A percentile compares a stretch with the other conserved stretches of the same genome.
These are phyloP conservation scores for Madurella mycetomatis DNA, from an alignment of 2,329 filamentous ascomycete genomes.

Conservation along the genomic window DNA sequence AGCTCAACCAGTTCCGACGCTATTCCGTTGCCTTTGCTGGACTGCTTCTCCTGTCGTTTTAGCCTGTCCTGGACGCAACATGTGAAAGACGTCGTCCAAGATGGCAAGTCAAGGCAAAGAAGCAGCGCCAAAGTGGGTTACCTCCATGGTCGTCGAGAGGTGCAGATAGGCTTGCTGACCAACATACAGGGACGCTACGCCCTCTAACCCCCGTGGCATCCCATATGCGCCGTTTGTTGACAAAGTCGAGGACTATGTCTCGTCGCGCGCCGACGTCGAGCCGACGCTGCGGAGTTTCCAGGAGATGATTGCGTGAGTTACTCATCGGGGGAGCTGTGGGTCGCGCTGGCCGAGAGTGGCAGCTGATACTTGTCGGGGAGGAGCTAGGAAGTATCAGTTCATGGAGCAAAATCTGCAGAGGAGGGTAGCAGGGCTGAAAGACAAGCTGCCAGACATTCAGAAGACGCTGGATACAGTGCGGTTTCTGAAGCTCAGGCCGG, in stretches of 20 bases:
- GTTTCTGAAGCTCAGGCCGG: slow-evolving; percentile 75
- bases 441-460: slow-evolving; percentile 95
- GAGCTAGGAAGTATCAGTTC: slow-evolving; percentile 89
- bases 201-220: slow-evolving; percentile 77
- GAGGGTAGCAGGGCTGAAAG: slow-evolving; percentile 72
- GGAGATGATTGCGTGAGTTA: slow-evolving; percentile 82
- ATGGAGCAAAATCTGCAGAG: slow-evolving; percentile 95
- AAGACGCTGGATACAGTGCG: slow-evolving; percentile 90
- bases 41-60: background rate
- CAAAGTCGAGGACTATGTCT: slow-evolving; percentile 82
- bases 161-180: background rate
- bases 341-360: background rate
- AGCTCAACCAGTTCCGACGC: slow-evolving; percentile 2
- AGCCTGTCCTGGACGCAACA: background rate
- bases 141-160: background rate
- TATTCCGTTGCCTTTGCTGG: slow-evolving; percentile 4
- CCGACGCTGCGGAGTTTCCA: slow-evolving; percentile 77
- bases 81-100: slow-evolving; percentile 2
- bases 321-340: too few species aligned
- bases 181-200: slow-evolving; percentile 45
- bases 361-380: slow-evolving; percentile 7
- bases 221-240: slow-evolving; percentile 82
- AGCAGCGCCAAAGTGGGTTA: slow-evolving; percentile 4
- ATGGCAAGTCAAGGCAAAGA: slow-evolving; percentile 16
- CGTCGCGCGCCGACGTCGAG: slow-evolving; percentile 74